These are phyloP conservation scores for Pyrenochaeta sp. DNA, from an alignment of 2,329 filamentous ascomycete genomes.

Conservation along the genomic window DNA sequence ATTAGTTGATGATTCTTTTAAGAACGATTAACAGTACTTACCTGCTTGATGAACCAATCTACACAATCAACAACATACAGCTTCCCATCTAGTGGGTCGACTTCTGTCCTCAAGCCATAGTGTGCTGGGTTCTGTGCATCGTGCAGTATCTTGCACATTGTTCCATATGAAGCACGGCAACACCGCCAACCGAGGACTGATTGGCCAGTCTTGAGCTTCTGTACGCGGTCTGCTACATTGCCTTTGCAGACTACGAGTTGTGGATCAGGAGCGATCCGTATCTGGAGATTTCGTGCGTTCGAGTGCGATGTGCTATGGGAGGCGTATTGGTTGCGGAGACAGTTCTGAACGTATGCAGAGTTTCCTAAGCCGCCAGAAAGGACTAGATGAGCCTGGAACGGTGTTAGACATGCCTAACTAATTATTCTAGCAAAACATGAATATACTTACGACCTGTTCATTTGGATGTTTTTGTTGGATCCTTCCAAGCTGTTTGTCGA, in stretches of 20 bases:
- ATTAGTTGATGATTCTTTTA: not conserved
- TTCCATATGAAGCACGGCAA: constrained; percentile 47
- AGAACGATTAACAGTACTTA: not conserved
- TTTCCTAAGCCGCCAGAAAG: constrained; percentile 55
- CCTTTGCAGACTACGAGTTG: constrained; percentile 65
- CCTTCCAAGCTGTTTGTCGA: constrained; percentile 40
- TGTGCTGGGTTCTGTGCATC: constrained; percentile 42
- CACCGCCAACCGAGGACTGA: constrained; percentile 54
- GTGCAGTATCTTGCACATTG: constrained; percentile 47
- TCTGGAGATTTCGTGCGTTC: constrained; percentile 31
- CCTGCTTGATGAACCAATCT: constrained; percentile 47
- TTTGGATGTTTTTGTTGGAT: constrained; percentile 34
- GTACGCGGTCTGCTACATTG: constrained; percentile 55
- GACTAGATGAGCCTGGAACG: constrained; percentile 41
- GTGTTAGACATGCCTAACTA: not conserved
- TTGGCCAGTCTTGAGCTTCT: constrained; percentile 53
- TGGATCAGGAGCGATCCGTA: constrained; percentile 56
- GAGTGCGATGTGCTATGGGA: constrained; percentile 16
- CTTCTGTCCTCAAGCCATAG: constrained; percentile 21
- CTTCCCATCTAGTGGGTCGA: constrained; percentile 44
- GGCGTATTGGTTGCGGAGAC: constrained; percentile 44
- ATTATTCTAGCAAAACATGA: constrained; percentile 18
- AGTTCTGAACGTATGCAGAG: constrained; percentile 50
- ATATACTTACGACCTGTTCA: constrained; percentile 35
- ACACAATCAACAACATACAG: constrained; percentile 46